Conservation (phyloP, 1,284 basidiomycete species). For the Ganoderma lucidum region DNA sequence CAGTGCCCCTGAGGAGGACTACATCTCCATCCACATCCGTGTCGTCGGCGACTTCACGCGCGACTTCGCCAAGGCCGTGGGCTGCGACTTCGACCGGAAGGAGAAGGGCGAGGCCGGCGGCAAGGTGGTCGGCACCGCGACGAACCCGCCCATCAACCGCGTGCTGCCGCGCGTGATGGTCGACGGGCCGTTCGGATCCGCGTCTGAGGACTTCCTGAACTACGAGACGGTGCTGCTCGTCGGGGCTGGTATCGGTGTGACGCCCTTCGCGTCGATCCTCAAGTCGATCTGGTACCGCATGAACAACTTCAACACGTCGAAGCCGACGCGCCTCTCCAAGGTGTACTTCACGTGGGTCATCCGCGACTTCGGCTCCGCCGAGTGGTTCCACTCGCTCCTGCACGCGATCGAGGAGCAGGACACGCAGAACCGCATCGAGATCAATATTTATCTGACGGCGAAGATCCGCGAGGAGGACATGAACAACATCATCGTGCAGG, state of each 20-base stretch:
- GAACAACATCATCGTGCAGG: constrained; percentile 89
- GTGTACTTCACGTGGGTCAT: constrained; percentile 92
- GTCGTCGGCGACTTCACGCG: constrained; percentile 87
- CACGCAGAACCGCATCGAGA: constrained; percentile 82
- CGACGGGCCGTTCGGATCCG: constrained; percentile 88
- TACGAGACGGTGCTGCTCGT: constrained; percentile 88
- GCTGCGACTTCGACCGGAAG: constrained; percentile 81
- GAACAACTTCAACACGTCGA: constrained; percentile 79
- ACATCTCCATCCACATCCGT: constrained; percentile 90
- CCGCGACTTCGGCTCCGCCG: constrained; percentile 84
- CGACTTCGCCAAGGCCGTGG: constrained; percentile 80
- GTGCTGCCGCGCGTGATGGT: constrained; percentile 90
- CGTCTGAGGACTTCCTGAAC: constrained; percentile 87
- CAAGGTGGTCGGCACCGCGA: constrained; percentile 62
- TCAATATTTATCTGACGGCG: constrained; percentile 91
- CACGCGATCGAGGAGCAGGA: constrained; percentile 94
- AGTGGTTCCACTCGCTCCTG: constrained; percentile 94
- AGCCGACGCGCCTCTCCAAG: constrained; percentile 81
- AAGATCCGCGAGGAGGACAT: constrained; percentile 89
- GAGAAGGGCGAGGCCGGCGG: constrained; percentile 58
- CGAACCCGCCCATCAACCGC: constrained; percentile 71
- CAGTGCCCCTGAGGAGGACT: constrained; percentile 90
- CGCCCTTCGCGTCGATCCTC: constrained; percentile 91
- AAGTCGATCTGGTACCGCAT: constrained; percentile 96
- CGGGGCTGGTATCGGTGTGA: constrained; percentile 92